phyloP scores from a whole-genome alignment of 2,329 filamentous ascomycete genomes.

The Hirsutella minnesotensis region DNA sequence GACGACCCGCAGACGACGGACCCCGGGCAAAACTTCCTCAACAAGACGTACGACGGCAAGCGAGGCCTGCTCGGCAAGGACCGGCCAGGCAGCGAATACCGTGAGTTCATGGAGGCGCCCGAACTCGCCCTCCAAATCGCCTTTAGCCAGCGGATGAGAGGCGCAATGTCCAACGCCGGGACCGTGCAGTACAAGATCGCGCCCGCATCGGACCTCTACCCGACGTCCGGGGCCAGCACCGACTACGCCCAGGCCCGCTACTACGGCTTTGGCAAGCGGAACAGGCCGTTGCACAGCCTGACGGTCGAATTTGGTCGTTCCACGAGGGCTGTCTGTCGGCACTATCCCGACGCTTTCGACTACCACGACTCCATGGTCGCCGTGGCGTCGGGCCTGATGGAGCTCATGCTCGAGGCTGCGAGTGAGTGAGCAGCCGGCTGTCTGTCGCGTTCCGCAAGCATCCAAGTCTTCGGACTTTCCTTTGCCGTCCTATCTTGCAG shows the following conservation, averaged over 20 bases:
- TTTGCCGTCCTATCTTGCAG: no score
- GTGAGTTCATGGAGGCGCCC: constrained; percentile 28
- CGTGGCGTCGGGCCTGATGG: constrained; percentile 34
- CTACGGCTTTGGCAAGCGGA: constrained; percentile 19
- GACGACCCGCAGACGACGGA: constrained; percentile 37
- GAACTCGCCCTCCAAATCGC: constrained; percentile 22
- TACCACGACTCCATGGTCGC: constrained; percentile 33
- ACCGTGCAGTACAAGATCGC: constrained; percentile 23
- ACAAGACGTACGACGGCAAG: constrained; percentile 36
- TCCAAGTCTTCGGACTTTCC: no score
- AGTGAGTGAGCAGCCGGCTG: neutral
- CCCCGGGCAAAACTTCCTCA: constrained; percentile 37
- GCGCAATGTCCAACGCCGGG: constrained; percentile 26
- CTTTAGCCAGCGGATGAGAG: constrained; percentile 21
- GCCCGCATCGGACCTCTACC: constrained; percentile 27
- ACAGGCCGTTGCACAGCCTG: constrained; percentile 27
- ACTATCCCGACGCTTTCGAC: constrained; percentile 31
- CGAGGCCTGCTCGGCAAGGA: constrained; percentile 30
- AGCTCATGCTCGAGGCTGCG: constrained; percentile 24
- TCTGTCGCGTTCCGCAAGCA: no score
- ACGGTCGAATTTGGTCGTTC: constrained; percentile 33
- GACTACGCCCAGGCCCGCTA: constrained; percentile 34
- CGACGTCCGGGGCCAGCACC: constrained; percentile 12
- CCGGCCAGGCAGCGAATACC: constrained; percentile 29
- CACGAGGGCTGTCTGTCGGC: constrained; percentile 18